Percentiles rank a stretch among this genome's conserved stretches.
These are phyloP conservation scores for sunflower (Helianthus annuus) DNA, from an alignment of 129 eudicot genomes.

Conservation along the genomic window HanXRQr2.0-SUNRISE NC_035449.2:9073805-9074304, in stretches of 20 bases:
- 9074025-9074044: constrained; percentile 8
- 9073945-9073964: constrained; percentile 46
- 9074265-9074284: too few relatives aligned
- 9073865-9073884: constrained; percentile 82
- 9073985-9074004: background rate
- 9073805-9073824: constrained; percentile 87
- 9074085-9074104: constrained; percentile 91
- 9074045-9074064: constrained; percentile 98
- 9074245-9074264: too few relatives aligned
- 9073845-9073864: constrained; percentile 80
- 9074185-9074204: too few relatives aligned
- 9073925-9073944: constrained; percentile 36
- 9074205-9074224: too few relatives aligned
- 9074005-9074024: constrained; percentile 9
- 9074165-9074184: too few relatives aligned
- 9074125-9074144: constrained; percentile 11
- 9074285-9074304: too few relatives aligned
- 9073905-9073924: constrained; percentile 42
- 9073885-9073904: constrained; percentile 50
- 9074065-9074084: constrained; percentile 93
- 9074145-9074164: too few relatives aligned
- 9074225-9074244: too few relatives aligned
- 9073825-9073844: constrained; percentile 86
- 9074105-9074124: constrained; percentile 92
- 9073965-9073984: background rate